A percentile compares a stretch with the other conserved stretches of the same genome.
phyloP scores from a whole-genome alignment of 768 basidiomycete species.

The Suillus americanus region DNA sequence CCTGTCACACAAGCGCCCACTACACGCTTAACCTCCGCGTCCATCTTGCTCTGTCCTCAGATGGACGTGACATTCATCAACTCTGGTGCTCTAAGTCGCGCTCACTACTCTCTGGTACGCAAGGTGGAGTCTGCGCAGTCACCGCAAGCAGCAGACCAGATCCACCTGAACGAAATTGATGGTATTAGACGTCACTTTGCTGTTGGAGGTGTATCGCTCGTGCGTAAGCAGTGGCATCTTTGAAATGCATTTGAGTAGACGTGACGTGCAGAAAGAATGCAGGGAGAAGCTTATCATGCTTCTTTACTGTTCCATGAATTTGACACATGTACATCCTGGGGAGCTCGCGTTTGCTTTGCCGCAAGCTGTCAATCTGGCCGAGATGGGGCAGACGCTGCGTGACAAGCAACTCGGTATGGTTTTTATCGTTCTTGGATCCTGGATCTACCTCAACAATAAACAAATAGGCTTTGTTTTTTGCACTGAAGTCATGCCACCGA shows the following conservation, averaged over 20 bases:
- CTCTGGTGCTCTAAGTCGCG: constrained; percentile 74
- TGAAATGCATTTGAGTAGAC: constrained; percentile 10
- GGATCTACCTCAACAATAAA: constrained; percentile 6
- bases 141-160: constrained; percentile 57
- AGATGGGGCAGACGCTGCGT: constrained; percentile 56
- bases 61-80: constrained; percentile 82
- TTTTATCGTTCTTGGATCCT: not conserved
- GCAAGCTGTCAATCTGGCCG: constrained; percentile 76
- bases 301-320: constrained; percentile 63
- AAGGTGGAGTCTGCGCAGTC: constrained; percentile 66
- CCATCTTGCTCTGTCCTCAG: constrained; percentile 1
- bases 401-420: constrained; percentile 67
- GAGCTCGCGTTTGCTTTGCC: constrained; percentile 70
- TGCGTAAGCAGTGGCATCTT: constrained; percentile 36
- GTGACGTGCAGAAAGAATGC: constrained; percentile 50
- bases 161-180: constrained; percentile 59
- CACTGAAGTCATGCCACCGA: constrained; percentile 62
- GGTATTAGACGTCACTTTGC: constrained; percentile 52
- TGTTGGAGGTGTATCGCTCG: constrained; percentile 45
- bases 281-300: constrained; percentile 68
- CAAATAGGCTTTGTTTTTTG: constrained; percentile 76
- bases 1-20: constrained; percentile 14
- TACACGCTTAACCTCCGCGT: constrained; percentile 12
- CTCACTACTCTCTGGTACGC: constrained; percentile 74
- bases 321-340: constrained; percentile 41